Base-by-base conservation (phyloP, 2,329 filamentous ascomycete genomes). In the Biscogniauxia marginata region DNA sequence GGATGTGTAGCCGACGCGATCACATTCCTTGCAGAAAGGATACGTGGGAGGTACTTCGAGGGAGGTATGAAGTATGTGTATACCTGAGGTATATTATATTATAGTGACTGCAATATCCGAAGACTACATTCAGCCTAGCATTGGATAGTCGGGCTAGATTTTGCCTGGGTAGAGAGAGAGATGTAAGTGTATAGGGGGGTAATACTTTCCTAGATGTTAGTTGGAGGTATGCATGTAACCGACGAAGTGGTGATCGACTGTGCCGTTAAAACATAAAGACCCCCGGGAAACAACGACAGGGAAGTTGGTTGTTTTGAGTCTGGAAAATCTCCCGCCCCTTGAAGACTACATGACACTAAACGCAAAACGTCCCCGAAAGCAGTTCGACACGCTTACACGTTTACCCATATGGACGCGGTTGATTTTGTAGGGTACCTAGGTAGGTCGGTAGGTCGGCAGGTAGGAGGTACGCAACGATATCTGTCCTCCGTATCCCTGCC, bases 241-340 rank as follows among this genome's bases (percentile, higher is more conserved):
- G n/a, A n/a, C n/a, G 49, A 30, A 55, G 53, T 47, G 56, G 44
- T 49, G 60, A 63, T 61, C 58, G 55, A n/a, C n/a, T n/a, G n/a
- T n/a, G n/a, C n/a, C n/a, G n/a, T n/a, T n/a, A n/a, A n/a, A n/a
- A n/a, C n/a, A n/a, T n/a, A n/a, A n/a, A n/a, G n/a, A n/a, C n/a
- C n/a, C n/a, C n/a, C 58, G 56, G 58, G 60, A 54, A 55, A 60
- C 48, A 46, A 45, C 46, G 55, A 46, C 54, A 57, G 50, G 60
- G 52, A 55, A 56, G 24, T 55, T 43, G 48, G 20, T 52, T 55
- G 50, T 56, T 57, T 60, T 47, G 45, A 47, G n/a, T 39, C 30
- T 39, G 13, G 30, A 39, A 39, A 11, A 39, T 39, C 30, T 39
- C 30, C 30, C 30, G 30, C 30, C 13, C 30, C n/a, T n/a, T n/a